Base-by-base conservation (phyloP, 495 filamentous ascomycete species). In the Hypoxylon fuscum region DNA sequence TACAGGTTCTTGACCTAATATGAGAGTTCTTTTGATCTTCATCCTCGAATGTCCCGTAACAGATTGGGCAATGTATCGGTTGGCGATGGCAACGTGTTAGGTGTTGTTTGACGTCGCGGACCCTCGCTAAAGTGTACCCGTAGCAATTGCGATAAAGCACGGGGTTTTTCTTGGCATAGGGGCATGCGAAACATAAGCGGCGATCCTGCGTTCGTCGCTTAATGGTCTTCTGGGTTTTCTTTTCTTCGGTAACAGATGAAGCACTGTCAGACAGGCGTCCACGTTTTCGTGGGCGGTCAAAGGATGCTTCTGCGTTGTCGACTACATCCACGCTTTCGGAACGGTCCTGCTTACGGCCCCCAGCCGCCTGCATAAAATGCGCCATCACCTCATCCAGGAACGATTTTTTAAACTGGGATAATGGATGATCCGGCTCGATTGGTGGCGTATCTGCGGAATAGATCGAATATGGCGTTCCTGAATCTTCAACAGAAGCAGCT, bases 41-140 rank as follows among this genome's bases (percentile, higher is more conserved):
- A 23, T 69, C 66, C 21, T 54, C 35, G 15, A 73, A 72, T 2
- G 50, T 62, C 15, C 62, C 51, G 17, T 66, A 55, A 38, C 73
- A 75, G 9, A 55, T 52, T 18, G 70, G 68, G 18, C 73, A 76
- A 48, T 74, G 72, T 27, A 72, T 57, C 5, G 69, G 66, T 42
- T 66, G 69, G 46, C 51, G 56, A 62, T 76, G 71, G 15, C 66
- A 65, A 23, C 73, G 59, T 10, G 47, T 34, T n/a, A 76, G 25
- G 31, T 76, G 73, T 51, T 74, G 72, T 48, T 76, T 76, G 7
- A 76, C 73, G 34, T 74, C 71, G 22, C 69, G 68, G 15, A 76
- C 60, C 29, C 73, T 72, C 14, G 34, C 64, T 10, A 76, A 55
- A 14, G 48, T 53, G 40, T 67, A 74, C 27, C 58, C 38, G 35